phyloP scores from a whole-genome alignment of 2,329 filamentous ascomycete genomes.

The Neoscytalidium dimidiatum region DNA sequence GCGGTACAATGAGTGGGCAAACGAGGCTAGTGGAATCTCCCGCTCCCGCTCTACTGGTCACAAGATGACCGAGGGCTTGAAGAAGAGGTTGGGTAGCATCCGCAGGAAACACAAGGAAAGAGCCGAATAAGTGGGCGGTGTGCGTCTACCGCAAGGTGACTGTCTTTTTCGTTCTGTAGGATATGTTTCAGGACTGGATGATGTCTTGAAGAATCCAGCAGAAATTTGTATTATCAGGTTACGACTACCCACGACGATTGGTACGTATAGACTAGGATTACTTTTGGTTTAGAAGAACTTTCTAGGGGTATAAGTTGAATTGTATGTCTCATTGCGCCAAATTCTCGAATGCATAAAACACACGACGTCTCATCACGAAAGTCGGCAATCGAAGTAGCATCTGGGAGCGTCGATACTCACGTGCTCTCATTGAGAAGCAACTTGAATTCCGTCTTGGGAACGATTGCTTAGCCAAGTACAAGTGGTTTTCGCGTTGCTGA shows the following conservation, averaged over 20 bases:
- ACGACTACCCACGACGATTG: neutral
- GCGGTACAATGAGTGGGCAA: slow-evolving; percentile 20
- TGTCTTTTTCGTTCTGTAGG: neutral
- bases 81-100: slow-evolving; percentile 51
- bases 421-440: too few relatives aligned
- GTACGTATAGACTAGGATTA: neutral
- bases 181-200: neutral
- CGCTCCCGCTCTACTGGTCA: slow-evolving; percentile 41
- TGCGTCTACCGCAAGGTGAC: neutral
- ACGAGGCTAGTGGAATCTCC: slow-evolving; percentile 29
- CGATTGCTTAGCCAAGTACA: too few relatives aligned
- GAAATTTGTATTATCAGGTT: slow-evolving; percentile 8
- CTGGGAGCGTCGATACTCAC: too few relatives aligned
- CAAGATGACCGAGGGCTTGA: slow-evolving; percentile 41
- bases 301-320: neutral
- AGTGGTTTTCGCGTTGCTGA: too few relatives aligned
- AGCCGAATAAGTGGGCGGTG: neutral
- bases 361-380: too few relatives aligned
- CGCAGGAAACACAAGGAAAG: slow-evolving; percentile 35
- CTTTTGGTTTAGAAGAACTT: neutral
- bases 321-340: neutral
- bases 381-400: too few relatives aligned
- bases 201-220: neutral
- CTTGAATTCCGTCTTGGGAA: too few relatives aligned
- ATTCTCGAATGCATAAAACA: too few relatives aligned